These are phyloP conservation scores for Amanita molliuscula DNA, from an alignment of 768 basidiomycete species.

Conservation along the genomic window DNA sequence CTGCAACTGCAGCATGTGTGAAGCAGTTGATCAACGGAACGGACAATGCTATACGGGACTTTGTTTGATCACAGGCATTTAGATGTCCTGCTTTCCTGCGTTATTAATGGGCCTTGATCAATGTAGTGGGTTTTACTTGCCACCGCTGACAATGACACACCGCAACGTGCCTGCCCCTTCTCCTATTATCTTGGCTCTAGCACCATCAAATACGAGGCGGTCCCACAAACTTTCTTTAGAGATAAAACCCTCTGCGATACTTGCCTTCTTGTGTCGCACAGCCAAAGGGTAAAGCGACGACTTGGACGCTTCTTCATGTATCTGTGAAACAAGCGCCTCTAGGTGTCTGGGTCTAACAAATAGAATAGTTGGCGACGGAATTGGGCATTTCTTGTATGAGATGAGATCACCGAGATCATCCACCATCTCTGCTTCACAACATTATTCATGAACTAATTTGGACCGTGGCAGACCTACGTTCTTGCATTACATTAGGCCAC, in stretches of 20 bases:
- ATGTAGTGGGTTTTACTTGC: conserved; percentile 24
- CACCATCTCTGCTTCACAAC: not conserved
- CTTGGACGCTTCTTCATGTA: conserved; percentile 44
- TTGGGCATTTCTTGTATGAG: conserved; percentile 37
- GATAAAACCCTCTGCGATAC: conserved; percentile 61
- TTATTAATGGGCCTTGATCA: conserved; percentile 1
- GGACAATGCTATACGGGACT: conserved; percentile 62
- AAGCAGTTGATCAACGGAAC: conserved; percentile 63
- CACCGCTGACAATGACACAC: conserved; percentile 63
- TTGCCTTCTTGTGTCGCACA: conserved; percentile 69
- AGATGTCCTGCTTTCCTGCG: not conserved
- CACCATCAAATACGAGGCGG: conserved; percentile 59
- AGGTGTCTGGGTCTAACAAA: conserved; percentile 64
- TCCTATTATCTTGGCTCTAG: conserved; percentile 51
- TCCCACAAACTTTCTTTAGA: conserved; percentile 83
- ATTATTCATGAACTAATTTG: not conserved
- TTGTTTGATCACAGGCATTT: not conserved
- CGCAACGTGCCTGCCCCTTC: conserved; percentile 52
- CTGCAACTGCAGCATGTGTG: conserved; percentile 53
- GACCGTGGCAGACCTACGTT: conserved; percentile 21
- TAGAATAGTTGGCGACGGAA: conserved; percentile 71
- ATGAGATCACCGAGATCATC: conserved; percentile 37
- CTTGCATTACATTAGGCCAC: conserved; percentile 35
- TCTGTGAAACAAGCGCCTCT: conserved; percentile 36
- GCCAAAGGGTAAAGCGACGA: conserved; percentile 52